A percentile compares a stretch with the other conserved stretches of the same genome.
Conservation (phyloP, 345 rosid genomes). For the Viola odorata region DNA sequence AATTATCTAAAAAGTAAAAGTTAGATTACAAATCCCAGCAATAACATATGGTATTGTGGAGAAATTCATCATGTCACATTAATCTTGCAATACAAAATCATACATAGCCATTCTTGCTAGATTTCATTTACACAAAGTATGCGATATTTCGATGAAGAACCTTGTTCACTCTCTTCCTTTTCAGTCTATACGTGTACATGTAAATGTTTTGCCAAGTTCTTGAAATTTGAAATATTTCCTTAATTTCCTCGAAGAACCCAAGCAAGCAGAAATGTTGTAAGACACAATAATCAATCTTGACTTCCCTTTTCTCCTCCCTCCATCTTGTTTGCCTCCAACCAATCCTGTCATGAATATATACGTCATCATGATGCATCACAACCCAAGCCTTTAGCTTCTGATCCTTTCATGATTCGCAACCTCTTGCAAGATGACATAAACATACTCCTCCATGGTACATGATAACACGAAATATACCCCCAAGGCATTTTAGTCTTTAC, state of each 20-base stretch:
- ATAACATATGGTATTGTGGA: no score
- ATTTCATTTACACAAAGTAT: neutral
- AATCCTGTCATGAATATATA: no score
- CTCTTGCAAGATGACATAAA: conserved; percentile 78
- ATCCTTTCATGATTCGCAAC: conserved; percentile 77
- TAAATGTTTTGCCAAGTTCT: no score
- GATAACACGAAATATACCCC: no score
- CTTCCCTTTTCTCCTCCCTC: neutral
- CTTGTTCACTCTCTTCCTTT: conserved; percentile 8
- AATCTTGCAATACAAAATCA: no score
- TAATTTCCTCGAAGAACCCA: conserved; percentile 36
- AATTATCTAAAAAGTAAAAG: no score
- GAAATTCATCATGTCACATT: no score
- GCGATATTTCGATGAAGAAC: conserved; percentile 13
- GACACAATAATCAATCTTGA: neutral
- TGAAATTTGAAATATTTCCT: no score
- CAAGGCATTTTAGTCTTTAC: no score
- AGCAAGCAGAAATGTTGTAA: conserved; percentile 33
- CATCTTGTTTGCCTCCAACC: no score
- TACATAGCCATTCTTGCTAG: no score
- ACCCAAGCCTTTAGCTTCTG: conserved; percentile 72
- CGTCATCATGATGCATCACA: conserved; percentile 52
- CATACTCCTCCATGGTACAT: conserved; percentile 38
- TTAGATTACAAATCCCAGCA: no score
- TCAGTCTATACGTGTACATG: neutral